These are phyloP conservation scores for Eucalyptus cloeziana DNA, from an alignment of 345 rosid species.

Conservation along the genomic window DNA sequence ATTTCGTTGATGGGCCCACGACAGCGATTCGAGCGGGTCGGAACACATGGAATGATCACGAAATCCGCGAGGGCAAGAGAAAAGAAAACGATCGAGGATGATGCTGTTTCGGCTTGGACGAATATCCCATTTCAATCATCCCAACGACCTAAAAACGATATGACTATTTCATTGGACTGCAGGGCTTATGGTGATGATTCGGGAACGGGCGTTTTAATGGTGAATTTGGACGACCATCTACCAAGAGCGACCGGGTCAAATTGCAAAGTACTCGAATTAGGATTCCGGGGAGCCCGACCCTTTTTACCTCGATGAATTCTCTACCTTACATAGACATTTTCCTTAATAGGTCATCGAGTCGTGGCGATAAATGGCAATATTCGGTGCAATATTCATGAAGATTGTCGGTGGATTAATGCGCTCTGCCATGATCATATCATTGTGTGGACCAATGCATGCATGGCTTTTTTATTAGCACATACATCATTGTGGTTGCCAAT, in stretches of 20 bases:
- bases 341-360: fast-evolving
- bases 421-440: fast-evolving
- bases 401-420: fast-evolving
- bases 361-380: not conserved
- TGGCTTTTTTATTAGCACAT: not conserved
- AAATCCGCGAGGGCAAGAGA: not conserved
- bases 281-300: not conserved
- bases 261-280: not conserved
- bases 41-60: not conserved
- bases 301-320: not conserved
- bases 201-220: not conserved
- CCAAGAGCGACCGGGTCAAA: not conserved
- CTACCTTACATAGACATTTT: not conserved
- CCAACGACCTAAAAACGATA: not conserved
- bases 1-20: not conserved
- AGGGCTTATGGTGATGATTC: not conserved
- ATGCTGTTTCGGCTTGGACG: not conserved
- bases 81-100: not conserved
- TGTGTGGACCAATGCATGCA: fast-evolving
- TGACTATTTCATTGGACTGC: not conserved
- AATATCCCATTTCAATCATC: not conserved
- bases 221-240: not conserved
- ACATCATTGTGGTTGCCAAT: not conserved
- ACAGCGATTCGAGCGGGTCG: not conserved
- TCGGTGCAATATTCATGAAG: fast-evolving